Percentiles rank a stretch among this genome's conserved stretches.
Conservation (phyloP, 257 asterid genomes). For the Solanum dulcamara region DNA sequence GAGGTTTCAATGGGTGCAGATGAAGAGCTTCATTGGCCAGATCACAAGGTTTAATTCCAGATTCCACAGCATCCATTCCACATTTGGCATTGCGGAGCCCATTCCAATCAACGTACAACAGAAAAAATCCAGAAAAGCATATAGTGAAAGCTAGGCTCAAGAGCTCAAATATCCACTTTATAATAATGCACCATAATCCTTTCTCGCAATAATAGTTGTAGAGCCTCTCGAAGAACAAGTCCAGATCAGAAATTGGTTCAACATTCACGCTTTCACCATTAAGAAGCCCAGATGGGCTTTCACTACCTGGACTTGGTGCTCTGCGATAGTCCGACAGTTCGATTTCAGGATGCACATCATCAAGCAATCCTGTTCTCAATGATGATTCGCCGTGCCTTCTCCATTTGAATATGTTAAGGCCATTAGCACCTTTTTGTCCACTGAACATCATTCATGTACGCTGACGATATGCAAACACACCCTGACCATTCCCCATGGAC, state of each 20-base stretch:
- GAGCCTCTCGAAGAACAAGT: constrained; percentile 84
- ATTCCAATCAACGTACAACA: constrained; percentile 86
- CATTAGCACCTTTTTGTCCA: constrained; percentile 50
- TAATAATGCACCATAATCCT: constrained; percentile 94
- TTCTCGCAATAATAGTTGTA: constrained; percentile 86
- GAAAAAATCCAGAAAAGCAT: constrained; percentile 80
- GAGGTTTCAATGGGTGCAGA: constrained; percentile 72
- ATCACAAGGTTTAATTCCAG: constrained; percentile 92
- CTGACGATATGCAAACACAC: constrained; percentile 33
- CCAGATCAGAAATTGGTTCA: constrained; percentile 77
- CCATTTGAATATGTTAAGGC: constrained; percentile 67
- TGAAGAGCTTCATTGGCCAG: constrained; percentile 85
- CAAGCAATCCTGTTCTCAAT: constrained; percentile 49
- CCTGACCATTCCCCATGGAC: constrained; percentile 41
- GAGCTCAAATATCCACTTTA: constrained; percentile 85
- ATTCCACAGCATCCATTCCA: constrained; percentile 99
- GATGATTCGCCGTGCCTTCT: constrained; percentile 49
- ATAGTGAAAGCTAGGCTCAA: constrained; percentile 75
- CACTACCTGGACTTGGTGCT: constrained; percentile 79
- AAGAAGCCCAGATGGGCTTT: constrained; percentile 94
- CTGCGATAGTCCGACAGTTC: constrained; percentile 75
- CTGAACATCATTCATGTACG: constrained; percentile 75
- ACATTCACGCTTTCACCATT: constrained; percentile 61
- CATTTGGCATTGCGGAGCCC: constrained; percentile 94
- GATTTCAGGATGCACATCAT: constrained; percentile 55